Conservation (phyloP, 176 grass and related monocot genomes). For the Eremochloa ophiuroides region DNA sequence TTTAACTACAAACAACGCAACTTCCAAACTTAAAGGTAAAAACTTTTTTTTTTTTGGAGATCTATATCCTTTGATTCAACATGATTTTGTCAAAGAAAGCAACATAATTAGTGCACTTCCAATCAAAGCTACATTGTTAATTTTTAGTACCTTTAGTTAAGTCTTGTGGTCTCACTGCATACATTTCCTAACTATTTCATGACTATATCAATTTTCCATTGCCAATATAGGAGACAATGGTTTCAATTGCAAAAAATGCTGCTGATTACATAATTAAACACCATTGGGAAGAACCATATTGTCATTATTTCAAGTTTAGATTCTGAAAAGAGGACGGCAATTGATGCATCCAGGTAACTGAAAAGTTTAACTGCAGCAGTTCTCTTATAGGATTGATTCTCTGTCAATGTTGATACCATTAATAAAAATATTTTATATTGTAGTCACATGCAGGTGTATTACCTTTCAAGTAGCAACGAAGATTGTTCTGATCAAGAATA, state of each 20-base stretch:
- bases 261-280: slow-evolving; percentile 52
- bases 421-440: slow-evolving; percentile 15
- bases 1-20: neutral
- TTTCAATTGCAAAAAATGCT: slow-evolving; percentile 83
- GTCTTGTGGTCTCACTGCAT: neutral
- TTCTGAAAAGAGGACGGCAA: slow-evolving; percentile 70
- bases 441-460: slow-evolving; percentile 79
- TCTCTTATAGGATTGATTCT: neutral
- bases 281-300: slow-evolving; percentile 69
- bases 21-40: neutral
- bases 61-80: neutral
- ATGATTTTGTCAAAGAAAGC: neutral
- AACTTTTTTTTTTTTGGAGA: neutral
- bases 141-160: neutral
- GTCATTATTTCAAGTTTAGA: slow-evolving; percentile 95
- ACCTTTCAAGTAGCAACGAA: slow-evolving; percentile 63
- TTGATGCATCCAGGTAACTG: slow-evolving; percentile 79
- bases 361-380: slow-evolving; percentile 7
- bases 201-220: neutral
- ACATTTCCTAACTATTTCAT: neutral
- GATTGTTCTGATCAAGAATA: slow-evolving; percentile 71
- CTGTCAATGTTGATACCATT: neutral
- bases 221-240: slow-evolving; percentile 65
- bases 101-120: neutral
- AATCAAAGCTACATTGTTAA: neutral